These are phyloP conservation scores for Citrus cavaleriei DNA, from an alignment of 345 rosid species.

Conservation along the genomic window DNA sequence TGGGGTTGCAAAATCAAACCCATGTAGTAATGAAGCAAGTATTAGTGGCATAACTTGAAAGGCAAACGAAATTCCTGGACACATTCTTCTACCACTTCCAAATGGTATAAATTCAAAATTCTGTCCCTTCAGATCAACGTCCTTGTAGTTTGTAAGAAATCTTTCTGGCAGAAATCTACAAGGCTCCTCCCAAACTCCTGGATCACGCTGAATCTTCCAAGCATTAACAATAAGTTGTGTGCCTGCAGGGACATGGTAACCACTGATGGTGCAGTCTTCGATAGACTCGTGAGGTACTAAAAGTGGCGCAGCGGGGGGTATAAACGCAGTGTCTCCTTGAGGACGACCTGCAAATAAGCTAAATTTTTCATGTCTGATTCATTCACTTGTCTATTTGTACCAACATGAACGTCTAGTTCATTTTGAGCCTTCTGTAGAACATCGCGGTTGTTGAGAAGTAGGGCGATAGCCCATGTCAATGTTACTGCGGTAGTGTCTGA, in stretches of 20 bases:
- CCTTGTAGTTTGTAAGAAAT: constrained; percentile 29
- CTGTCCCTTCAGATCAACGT: constrained; percentile 29
- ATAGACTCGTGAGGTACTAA: no score
- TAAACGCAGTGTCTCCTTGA: no score
- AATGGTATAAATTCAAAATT: no score
- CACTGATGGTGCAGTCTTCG: constrained; percentile 6
- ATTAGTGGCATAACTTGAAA: constrained; percentile 18
- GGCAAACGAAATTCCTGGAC: no score
- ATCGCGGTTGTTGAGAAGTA: constrained; percentile 36
- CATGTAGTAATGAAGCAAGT: constrained; percentile 17
- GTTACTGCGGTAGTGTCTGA: constrained; percentile 21
- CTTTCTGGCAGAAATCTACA: constrained; percentile 32
- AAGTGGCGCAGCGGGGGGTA: no score
- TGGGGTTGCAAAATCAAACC: neutral
- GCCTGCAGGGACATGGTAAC: constrained; percentile 34
- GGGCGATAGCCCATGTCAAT: constrained; percentile 35
- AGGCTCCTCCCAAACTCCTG: constrained; percentile 31
- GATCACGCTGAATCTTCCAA: constrained; percentile 33
- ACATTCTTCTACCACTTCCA: no score
- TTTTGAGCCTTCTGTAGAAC: constrained; percentile 9
- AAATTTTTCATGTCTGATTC: neutral
- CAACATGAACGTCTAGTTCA: constrained; percentile 38
- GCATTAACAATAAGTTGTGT: constrained; percentile 28
- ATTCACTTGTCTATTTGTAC: constrained; percentile 3
- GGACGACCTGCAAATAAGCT: no score